Base-by-base conservation (phyloP, 2,329 filamentous ascomycete species). In the Aspergillus puulaauensis region DNA sequence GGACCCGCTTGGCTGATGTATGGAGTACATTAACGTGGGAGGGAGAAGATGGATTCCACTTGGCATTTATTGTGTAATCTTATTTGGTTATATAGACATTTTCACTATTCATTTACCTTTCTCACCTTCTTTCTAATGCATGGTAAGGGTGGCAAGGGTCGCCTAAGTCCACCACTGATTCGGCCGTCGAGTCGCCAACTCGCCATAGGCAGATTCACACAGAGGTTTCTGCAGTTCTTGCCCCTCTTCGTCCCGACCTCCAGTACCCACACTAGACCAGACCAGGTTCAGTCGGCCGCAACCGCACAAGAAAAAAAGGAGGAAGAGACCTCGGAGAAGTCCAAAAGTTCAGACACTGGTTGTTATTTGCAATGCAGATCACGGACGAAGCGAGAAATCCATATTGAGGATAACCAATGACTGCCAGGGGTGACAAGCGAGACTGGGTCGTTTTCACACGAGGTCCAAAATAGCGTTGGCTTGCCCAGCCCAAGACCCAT, bases 1-100 rank as follows among this genome's bases (percentile, higher is more conserved):
- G 50, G 53, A 9, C 37, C 58, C 53, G 53, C 56, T 58, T 56
- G 21, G 27, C 52, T 54, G 40, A 37, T 46, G 61, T 48, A 54
- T 54, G 44, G 33, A 54, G n/a, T 54, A 54, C 56, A 47, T 52
- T n/a, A 49, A 47, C 35, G 40, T 55, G 21, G 53, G 43, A 54
- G 53, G 50, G 56, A 58, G 19, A 43, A 53, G 31, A 44, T 31
- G 44, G 35, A 33, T 54, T 40, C 33, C 12, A 27, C 48, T 52
- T 52, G 49, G 39, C 49, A 52, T 52, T 43, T 35, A 52, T 46
- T 47, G 33, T 54, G 44, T 54, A 54, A 54, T 54, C 17, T 41
- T 50, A 11, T 23, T 48, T 54, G 52, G 44, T 24, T 48, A 54
- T 54, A 54, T 52, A 55, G 45, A 48, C 17, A 31, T 31, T 52